Base-by-base conservation (phyloP, 2,329 filamentous ascomycete species). In the Hypoxylon sp. region DNA sequence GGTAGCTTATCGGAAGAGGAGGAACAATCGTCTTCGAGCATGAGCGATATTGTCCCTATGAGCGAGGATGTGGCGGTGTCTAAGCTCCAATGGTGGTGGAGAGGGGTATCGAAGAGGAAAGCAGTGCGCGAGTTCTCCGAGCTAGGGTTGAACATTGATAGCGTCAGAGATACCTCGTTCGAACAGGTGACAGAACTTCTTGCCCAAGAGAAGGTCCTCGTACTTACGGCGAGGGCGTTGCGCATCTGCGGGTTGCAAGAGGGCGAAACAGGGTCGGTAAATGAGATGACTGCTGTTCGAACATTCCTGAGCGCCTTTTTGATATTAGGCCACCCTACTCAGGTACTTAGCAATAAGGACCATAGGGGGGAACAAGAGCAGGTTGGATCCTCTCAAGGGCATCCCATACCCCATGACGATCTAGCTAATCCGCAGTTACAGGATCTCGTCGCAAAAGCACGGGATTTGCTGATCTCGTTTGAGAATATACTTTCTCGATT, bases 261-360 rank as follows among this genome's bases (percentile, higher is more conserved):
- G 61, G 83, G 82, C 26, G 80, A 81, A 2, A 71, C 78, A 2
- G 80, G 82, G 11, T 86, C 83, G 1, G 81, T 87, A 48, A 79
- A 81, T 32, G 83, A 89, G 59, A 88, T 88, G 76, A 84, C 87
- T 25, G 81, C 84, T 11, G 83, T 89, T 29, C 79, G 89, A 62
- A 91, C 87, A 1, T 93, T 93, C 63, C 73, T 94, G 46, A 91
- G 88, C 65, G 87, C 90, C 4, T 93, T 88, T 67, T 76, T 94
- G 44, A 91, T 93, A 54, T 75, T 91, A 17, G 89, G 88, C 1
- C 90, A 93, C 67, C 89, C 90, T 1, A 84, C 85, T 1, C 85
- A 90, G 61, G 89, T 93, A 1, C 80, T 94, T 23, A 89, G 82
- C 69, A 89, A 85, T 67, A 89, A 90, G 65, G 84, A 87, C 38